phyloP scores from a whole-genome alignment of 192 early-diverging fungal genomes.

The Globomyces pollinis-pini region DNA sequence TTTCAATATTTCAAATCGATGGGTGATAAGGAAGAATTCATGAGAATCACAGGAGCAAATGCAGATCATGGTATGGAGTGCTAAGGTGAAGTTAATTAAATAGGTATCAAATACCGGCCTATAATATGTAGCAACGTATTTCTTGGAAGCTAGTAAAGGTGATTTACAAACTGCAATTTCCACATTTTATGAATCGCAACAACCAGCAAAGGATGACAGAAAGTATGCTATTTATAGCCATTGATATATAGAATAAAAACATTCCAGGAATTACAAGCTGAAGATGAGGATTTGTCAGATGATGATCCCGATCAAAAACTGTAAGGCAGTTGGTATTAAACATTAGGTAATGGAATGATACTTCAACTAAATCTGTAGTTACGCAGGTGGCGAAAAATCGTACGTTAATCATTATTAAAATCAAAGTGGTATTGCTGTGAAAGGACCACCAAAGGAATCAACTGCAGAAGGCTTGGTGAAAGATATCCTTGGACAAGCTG shows the following conservation, averaged over 20 bases:
- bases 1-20: not conserved
- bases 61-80: not conserved
- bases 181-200: not conserved
- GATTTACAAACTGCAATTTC: constrained; percentile 5
- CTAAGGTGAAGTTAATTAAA: not conserved
- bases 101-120: not conserved
- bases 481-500: constrained; percentile 71
- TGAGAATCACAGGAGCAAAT: not conserved
- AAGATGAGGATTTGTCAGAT: constrained; percentile 13
- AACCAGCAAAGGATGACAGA: too few relatives aligned
- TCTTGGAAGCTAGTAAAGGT: constrained; percentile 17
- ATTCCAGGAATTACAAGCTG: constrained; percentile 15
- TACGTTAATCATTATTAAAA: constrained; percentile 42
- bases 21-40: constrained; percentile 1
- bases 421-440: constrained; percentile 39
- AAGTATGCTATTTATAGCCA: too few relatives aligned
- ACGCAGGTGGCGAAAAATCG: constrained; percentile 91
- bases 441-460: constrained; percentile 30
- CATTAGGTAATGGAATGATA: not conserved
- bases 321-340: not conserved
- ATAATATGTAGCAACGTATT: not conserved
- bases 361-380: constrained; percentile 42
- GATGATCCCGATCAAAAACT: constrained; percentile 13
- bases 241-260: constrained; percentile 14
- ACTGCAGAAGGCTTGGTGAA: constrained; percentile 55